Evolutionary conservation across 352 stramenopile genomes (phyloP).

Genomic region (Phytophthora kernoviae): DNA sequence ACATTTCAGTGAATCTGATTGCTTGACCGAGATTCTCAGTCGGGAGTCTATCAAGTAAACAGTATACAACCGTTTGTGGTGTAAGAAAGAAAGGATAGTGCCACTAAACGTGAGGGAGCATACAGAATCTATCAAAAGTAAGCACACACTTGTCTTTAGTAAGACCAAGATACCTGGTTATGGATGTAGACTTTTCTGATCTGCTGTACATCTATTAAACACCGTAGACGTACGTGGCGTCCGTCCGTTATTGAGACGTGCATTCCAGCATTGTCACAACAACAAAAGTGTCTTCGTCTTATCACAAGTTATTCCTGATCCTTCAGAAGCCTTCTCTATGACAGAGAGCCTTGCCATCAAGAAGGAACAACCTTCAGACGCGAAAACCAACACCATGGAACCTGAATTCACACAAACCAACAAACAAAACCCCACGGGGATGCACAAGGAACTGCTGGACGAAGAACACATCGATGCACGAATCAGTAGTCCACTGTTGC

Average conservation of each 20-base stretch:
- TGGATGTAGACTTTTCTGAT: too few relatives aligned
- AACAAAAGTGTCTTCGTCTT: neutral
- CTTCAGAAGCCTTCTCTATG: constrained; percentile 3
- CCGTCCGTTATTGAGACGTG: constrained; percentile 1
- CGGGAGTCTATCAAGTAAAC: too few relatives aligned
- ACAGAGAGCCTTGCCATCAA: constrained; percentile 10
- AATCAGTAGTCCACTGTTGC: constrained; percentile 32
- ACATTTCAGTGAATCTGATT: too few relatives aligned
- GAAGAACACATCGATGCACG: neutral
- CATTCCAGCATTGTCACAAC: neutral
- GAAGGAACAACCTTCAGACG: constrained; percentile 5
- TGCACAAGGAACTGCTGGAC: constrained; percentile 18
- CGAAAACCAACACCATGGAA: neutral
- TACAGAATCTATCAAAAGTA: too few relatives aligned
- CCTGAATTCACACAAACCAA: constrained; percentile 17
- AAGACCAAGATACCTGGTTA: too few relatives aligned
- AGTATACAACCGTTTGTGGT: too few relatives aligned
- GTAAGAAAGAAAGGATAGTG: too few relatives aligned
- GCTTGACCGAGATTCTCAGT: too few relatives aligned
- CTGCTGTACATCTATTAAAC: too few relatives aligned
- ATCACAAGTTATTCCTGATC: constrained; percentile 6
- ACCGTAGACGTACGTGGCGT: neutral
- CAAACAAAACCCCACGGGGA: constrained; percentile 22
- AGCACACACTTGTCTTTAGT: too few relatives aligned
- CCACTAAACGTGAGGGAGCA: too few relatives aligned